Base-by-base conservation (phyloP, 2,329 filamentous ascomycete genomes). In the Curvularia sp. region DNA sequence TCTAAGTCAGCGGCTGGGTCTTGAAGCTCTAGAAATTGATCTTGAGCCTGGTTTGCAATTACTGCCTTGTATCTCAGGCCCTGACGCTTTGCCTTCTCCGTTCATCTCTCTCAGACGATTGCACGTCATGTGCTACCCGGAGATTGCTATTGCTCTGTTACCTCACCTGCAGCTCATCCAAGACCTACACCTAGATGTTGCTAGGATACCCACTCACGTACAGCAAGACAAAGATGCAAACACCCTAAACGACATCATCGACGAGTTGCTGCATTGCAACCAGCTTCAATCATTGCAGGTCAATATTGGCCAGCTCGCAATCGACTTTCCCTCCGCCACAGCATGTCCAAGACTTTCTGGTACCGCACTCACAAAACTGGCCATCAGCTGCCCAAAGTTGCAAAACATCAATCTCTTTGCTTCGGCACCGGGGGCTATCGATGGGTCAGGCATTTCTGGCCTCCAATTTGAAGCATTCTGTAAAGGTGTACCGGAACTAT, bases 51-150 rank as follows among this genome's bases (percentile, higher is more conserved):
- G 69, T 2, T 9, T 70, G 28, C 43, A 65, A 39, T 55, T 72
- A 5, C 47, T 74, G 2, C 64, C 72, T 13, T 55, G 62, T 8
- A 62, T 76, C 10, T 51, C 60, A 22, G 65, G 64, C 2, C 65
- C 64, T 5, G 49, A 53, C 46, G 58, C 62, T 5, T 41, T 67
- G 1, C 26, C 65, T 3, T 49, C 57, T 18, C 61, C 66, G 2
- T 73, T 76, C 47, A 39, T 59, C 13, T 64, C 63, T 3, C 54
- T 76, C 8, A 67, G 59, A 22, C 61, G 65, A 2, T 54, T 74
- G 18, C 63, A 64, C 7, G 62, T 75, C 24, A 72, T 72, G 58
- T 74, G 71, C 44, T 75, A 75, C 38, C 73, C 73, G 1, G 73
- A 75, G 28, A 61, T 75, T 24, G 71, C 70, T 5, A 57, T 71